A percentile compares a stretch with the other conserved stretches of the same genome.
These are phyloP conservation scores for Singerocomus inundabilis DNA, from an alignment of 1,284 basidiomycete species.

Conservation along the genomic window DNA sequence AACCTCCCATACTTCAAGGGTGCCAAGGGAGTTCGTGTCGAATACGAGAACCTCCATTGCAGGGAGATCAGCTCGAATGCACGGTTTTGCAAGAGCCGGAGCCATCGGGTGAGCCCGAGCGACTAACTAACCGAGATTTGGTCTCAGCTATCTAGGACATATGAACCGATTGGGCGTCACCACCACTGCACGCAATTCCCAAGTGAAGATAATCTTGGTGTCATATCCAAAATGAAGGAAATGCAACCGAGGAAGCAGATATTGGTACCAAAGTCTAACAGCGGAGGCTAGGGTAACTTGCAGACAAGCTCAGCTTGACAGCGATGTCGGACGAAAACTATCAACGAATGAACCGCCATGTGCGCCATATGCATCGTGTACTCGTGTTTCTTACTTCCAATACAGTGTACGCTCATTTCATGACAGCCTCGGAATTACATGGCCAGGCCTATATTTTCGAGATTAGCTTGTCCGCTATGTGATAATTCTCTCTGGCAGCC, in stretches of 20 bases:
- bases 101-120: constrained; percentile 34
- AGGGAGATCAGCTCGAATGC: constrained; percentile 26
- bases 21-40: constrained; percentile 12
- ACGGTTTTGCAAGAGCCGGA: constrained; percentile 4
- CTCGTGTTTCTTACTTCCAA: not conserved
- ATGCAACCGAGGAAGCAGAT: not conserved
- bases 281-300: not conserved
- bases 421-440: not conserved
- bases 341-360: not conserved
- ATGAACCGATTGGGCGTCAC: too few relatives aligned
- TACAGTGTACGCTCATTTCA: constrained; percentile 4
- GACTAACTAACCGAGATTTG: constrained; percentile 38
- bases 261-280: too few relatives aligned
- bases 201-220: too few relatives aligned
- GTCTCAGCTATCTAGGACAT: not conserved
- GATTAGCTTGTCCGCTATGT: not conserved
- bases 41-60: constrained; percentile 31
- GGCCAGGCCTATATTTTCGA: not conserved
- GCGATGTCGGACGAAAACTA: not conserved
- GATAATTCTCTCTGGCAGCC: not conserved
- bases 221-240: too few relatives aligned
- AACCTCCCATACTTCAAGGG: constrained; percentile 8
- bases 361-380: not conserved
- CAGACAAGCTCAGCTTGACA: not conserved
- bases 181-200: too few relatives aligned